Evolutionary conservation across 768 basidiomycete species (phyloP).

Genomic region (Naganishia friedmannii): DNA sequence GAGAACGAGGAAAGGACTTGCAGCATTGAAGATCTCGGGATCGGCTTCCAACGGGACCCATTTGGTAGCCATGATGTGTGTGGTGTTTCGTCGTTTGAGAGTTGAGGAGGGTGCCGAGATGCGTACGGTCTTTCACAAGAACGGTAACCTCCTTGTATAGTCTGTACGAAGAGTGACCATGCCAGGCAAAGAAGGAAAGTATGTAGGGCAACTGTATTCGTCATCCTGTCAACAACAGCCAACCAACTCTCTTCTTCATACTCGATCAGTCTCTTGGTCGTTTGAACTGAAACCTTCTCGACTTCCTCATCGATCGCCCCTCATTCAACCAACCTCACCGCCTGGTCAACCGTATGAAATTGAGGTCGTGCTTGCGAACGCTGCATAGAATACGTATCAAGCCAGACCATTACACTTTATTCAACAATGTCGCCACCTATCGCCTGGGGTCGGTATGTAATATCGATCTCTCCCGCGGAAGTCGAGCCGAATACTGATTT

Average conservation of each 20-base stretch:
- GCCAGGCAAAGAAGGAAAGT: too few relatives aligned
- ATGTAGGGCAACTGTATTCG: slow-evolving; percentile 1
- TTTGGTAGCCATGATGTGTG: slow-evolving; percentile 36
- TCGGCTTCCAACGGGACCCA: slow-evolving; percentile 51
- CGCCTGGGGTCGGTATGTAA: slow-evolving; percentile 28
- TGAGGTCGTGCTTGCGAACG: too few relatives aligned
- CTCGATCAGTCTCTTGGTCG: not conserved
- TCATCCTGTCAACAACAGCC: not conserved
- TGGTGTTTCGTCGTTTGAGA: too few relatives aligned
- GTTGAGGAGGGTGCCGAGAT: too few relatives aligned
- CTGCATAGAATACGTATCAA: too few relatives aligned
- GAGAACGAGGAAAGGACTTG: not conserved
- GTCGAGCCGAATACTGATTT: not conserved
- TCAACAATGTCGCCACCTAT: slow-evolving; percentile 28
- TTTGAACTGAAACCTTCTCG: slow-evolving; percentile 1
- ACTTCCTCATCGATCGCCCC: slow-evolving; percentile 10
- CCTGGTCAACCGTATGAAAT: too few relatives aligned
- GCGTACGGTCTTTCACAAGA: too few relatives aligned
- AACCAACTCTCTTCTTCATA: slow-evolving; percentile 16
- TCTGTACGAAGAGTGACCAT: too few relatives aligned
- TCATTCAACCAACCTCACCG: too few relatives aligned
- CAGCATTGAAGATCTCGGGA: slow-evolving; percentile 49
- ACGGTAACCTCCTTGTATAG: too few relatives aligned
- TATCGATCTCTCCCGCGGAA: too few relatives aligned
- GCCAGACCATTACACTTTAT: not conserved